Evolutionary conservation across 768 basidiomycete species (phyloP), one percentile per base, ranked within the genome.

Genomic region (Rhizopogon vulgaris): DNA sequence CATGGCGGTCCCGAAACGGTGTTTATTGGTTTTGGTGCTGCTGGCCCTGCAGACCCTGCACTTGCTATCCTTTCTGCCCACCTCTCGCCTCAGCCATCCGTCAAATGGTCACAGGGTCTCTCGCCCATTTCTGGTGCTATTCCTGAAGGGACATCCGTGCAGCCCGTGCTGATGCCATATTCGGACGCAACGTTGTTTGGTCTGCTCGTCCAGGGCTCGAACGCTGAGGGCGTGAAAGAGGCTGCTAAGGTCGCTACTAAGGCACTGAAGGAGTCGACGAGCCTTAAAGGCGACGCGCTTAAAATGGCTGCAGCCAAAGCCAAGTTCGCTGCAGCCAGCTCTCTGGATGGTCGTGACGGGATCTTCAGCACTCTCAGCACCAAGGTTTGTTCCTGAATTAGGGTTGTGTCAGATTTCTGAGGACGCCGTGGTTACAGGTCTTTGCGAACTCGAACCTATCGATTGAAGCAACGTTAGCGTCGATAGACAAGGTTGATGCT

Each of bases 141-240:
- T 18, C 83, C 84, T n/a, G 62, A 65, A 52, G 78, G 79, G 39
- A 74, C 86, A 1, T 78, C 78, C 24, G 87, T 87, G 51, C 78
- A 85, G 65, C 69, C 85, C 10, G 82, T 96, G 49, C 80, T 90
- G 63, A 75, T 94, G 11, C 85, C 88, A 12, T 98, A 98, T 73
- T 90, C 93, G 14, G 95, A 98, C 64, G 94, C 93, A 3, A 76
- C 87, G 6, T 77, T 99, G 47, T 83, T 95, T 54, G 94, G 94
- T 53, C 70, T 96, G 52, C 69, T 91, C 49, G 73, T 97, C 34
- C 83, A 89, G 64, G 91, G 83, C 6, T 66, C 74, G 36, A 85
- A 84, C 22, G 65, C 77, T 2, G 74, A 76, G 40, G 79, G 74
- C 48, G 84, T 91, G 41, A 82, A 77, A 58, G 78, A 83, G 52